Evolutionary conservation across 257 asterid species (phyloP).

Genomic region (Avicennia marina): DNA sequence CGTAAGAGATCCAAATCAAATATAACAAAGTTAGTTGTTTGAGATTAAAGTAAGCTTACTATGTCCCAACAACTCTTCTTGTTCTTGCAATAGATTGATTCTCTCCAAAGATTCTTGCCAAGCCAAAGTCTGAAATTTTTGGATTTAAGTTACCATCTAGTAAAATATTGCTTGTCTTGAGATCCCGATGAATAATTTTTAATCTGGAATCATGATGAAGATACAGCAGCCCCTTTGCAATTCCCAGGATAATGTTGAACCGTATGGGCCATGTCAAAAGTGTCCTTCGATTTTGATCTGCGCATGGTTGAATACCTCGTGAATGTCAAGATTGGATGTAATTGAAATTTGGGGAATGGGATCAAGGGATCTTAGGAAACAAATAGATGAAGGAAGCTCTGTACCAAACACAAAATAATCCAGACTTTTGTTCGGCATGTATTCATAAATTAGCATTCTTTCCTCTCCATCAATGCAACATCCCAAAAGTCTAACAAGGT

Average conservation of each 20-base stretch:
- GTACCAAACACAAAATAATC: constrained; percentile 39
- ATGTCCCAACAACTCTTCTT: constrained; percentile 38
- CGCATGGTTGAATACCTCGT: not conserved
- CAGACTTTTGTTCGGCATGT: constrained; percentile 10
- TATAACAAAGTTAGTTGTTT: not conserved
- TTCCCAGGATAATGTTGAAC: constrained; percentile 30
- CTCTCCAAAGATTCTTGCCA: constrained; percentile 34
- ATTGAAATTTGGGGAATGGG: no score
- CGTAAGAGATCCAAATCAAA: not conserved
- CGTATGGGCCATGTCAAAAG: constrained; percentile 32
- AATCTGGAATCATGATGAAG: constrained; percentile 45
- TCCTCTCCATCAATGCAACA: not conserved
- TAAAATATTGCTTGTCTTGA: constrained; percentile 41
- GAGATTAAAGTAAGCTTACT: constrained; percentile 24
- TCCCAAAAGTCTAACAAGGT: not conserved
- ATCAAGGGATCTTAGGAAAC: no score
- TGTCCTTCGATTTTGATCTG: constrained; percentile 22
- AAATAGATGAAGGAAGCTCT: no score
- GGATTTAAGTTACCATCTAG: constrained; percentile 30
- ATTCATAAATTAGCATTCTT: not conserved
- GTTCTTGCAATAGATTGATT: constrained; percentile 25
- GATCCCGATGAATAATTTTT: constrained; percentile 39
- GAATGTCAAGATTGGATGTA: no score
- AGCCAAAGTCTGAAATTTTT: constrained; percentile 42
- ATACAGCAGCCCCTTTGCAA: constrained; percentile 36